phyloP scores from a whole-genome alignment of 176 grass and related monocot species.

The Triticum dicoccoides region DNA sequence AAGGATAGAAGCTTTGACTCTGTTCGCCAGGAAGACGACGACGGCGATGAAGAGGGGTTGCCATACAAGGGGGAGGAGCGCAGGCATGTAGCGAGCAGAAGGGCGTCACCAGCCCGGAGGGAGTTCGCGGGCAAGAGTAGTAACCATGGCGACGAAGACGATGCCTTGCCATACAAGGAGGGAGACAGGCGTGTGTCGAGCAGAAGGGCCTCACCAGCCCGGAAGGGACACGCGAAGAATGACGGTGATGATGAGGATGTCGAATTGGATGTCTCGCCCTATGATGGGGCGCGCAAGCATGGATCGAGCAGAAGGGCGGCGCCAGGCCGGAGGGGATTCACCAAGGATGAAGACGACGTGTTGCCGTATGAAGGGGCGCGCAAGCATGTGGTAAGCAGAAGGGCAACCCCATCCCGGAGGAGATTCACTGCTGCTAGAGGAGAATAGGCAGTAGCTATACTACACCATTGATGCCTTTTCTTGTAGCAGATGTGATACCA shows the following conservation, averaged over 20 bases:
- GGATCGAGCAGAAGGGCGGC: slow-evolving; percentile 19
- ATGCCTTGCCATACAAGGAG: neutral
- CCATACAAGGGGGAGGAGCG: slow-evolving; percentile 4
- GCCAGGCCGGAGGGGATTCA: slow-evolving; percentile 28
- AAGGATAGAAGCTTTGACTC: slow-evolving; percentile 27
- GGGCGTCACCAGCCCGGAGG: slow-evolving; percentile 10
- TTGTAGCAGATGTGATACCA: neutral
- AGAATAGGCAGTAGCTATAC: neutral
- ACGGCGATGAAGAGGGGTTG: neutral
- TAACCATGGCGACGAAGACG: neutral
- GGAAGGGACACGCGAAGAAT: slow-evolving; percentile 24
- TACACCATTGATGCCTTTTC: neutral
- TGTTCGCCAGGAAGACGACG: neutral
- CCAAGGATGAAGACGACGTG: slow-evolving; percentile 8
- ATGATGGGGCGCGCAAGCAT: slow-evolving; percentile 19
- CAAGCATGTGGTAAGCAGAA: slow-evolving; percentile 29
- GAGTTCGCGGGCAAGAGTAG: slow-evolving; percentile 24
- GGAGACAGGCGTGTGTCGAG: slow-evolving; percentile 15
- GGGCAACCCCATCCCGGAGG: slow-evolving; percentile 20
- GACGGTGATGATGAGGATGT: neutral
- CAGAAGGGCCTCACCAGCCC: slow-evolving; percentile 21
- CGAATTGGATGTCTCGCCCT: slow-evolving; percentile 6
- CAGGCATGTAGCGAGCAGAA: slow-evolving; percentile 28
- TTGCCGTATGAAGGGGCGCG: slow-evolving; percentile 25
- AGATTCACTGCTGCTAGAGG: slow-evolving; percentile 41